Evolutionary conservation across 1,284 basidiomycete genomes (phyloP).

Genomic region (Malassezia restricta): DNA sequence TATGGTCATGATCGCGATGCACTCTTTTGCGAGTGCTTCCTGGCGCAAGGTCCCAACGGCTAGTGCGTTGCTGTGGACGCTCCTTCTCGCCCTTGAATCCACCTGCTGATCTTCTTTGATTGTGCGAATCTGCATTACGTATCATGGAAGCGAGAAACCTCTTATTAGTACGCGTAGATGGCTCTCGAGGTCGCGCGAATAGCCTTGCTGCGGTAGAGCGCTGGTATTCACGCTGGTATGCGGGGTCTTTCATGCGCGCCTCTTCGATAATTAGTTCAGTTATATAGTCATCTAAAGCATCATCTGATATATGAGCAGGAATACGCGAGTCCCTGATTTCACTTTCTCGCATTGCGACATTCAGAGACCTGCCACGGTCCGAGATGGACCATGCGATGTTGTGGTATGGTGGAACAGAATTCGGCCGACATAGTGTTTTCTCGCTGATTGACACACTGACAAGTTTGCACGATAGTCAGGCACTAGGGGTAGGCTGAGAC

Average conservation of each 20-base stretch:
- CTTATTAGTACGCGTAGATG: slow-evolving; percentile 9
- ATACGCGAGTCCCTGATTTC: not conserved
- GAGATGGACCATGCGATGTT: too few species aligned
- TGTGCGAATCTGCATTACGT: slow-evolving; percentile 14
- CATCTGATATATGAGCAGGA: slow-evolving; percentile 7
- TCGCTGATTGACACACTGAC: not conserved
- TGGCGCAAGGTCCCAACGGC: slow-evolving; percentile 1
- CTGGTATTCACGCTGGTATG: slow-evolving; percentile 1
- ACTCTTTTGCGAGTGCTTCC: not conserved
- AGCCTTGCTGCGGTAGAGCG: not conserved
- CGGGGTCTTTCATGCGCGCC: slow-evolving; percentile 4
- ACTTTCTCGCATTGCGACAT: not conserved
- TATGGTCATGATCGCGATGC: not conserved
- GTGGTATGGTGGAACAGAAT: too few species aligned
- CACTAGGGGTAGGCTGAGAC: not conserved
- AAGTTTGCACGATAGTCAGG: too few species aligned
- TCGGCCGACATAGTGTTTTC: too few species aligned
- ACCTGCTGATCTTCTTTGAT: slow-evolving; percentile 5
- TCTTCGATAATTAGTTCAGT: slow-evolving; percentile 12
- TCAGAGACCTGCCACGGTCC: too few species aligned
- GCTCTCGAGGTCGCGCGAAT: not conserved
- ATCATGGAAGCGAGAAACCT: slow-evolving; percentile 14
- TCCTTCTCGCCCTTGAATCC: not conserved
- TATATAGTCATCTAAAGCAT: slow-evolving; percentile 11
- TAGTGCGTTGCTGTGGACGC: not conserved